phyloP scores from a whole-genome alignment of 2,329 filamentous ascomycete species.

The Diaporthe amygdali region DNA sequence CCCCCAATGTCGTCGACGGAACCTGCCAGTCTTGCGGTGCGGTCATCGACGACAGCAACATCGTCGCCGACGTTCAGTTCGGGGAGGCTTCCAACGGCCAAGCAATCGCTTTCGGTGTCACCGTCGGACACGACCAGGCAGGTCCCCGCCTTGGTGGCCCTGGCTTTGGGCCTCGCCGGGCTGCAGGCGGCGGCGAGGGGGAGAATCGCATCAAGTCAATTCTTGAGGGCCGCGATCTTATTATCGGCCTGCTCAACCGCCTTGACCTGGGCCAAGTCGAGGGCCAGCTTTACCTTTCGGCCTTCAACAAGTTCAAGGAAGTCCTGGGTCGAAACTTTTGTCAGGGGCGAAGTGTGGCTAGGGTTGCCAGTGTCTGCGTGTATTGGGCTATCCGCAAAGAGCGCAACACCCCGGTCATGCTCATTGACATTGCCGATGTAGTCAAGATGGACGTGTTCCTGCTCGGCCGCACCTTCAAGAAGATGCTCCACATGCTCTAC shows the following conservation, averaged over 20 bases:
- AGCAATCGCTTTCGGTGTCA: conserved; percentile 89
- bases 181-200: conserved; percentile 57
- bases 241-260: conserved; percentile 61
- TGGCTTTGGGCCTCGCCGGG: conserved; percentile 56
- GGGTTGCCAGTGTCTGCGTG: conserved; percentile 87
- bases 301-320: conserved; percentile 57
- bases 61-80: conserved; percentile 90
- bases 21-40: conserved; percentile 86
- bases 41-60: conserved; percentile 83
- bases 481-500: conserved; percentile 73
- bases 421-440: conserved; percentile 94
- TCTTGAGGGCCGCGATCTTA: conserved; percentile 5
- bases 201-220: conserved; percentile 47
- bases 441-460: conserved; percentile 87
- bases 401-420: conserved; percentile 82
- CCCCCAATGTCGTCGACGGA: conserved; percentile 62
- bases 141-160: conserved; percentile 71
- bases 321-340: conserved; percentile 65
- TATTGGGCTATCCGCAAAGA: conserved; percentile 87
- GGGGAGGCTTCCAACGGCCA: conserved; percentile 86
- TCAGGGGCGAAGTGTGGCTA: conserved; percentile 83
- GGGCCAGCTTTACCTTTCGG: conserved; percentile 77
- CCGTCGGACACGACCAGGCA: conserved; percentile 84
- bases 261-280: conserved; percentile 69
- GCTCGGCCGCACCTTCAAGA: conserved; percentile 88